These are phyloP conservation scores for Sugiyamaella marilandica DNA, from an alignment of 805 yeast species.

Conservation along the genomic window DNA sequence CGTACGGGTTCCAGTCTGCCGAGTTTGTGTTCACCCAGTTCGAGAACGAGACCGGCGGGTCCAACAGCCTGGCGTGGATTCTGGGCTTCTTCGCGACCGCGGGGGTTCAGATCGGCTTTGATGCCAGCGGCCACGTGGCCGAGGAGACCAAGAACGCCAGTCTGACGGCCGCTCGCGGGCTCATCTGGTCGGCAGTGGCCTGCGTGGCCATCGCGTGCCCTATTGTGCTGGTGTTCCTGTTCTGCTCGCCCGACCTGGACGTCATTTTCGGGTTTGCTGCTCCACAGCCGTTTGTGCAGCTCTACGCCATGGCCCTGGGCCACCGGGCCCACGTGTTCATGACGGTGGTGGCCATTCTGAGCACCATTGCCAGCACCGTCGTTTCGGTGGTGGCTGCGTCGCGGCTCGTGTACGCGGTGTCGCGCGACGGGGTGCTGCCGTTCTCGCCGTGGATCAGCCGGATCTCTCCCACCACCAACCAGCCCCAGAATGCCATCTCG, in stretches of 20 bases:
- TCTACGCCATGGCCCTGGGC: conserved; percentile 23
- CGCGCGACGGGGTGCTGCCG: conserved; percentile 26
- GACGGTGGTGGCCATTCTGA: conserved; percentile 17
- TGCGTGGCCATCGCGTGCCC: conserved; percentile 15
- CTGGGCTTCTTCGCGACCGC: conserved; percentile 21
- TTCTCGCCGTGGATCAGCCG: conserved; percentile 21
- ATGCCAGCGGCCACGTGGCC: conserved; percentile 26
- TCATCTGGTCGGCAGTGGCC: conserved; percentile 21
- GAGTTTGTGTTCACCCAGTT: conserved; percentile 18
- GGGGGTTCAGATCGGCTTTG: conserved; percentile 22
- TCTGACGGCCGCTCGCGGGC: conserved; percentile 21
- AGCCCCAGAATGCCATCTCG: conserved; percentile 22
- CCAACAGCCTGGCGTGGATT: conserved; percentile 23
- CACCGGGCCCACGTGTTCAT: conserved; percentile 20
- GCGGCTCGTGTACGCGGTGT: conserved; percentile 22
- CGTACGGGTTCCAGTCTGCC: conserved; percentile 22
- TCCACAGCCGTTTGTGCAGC: conserved; percentile 23
- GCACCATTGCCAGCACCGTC: conserved; percentile 15
- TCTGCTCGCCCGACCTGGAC: conserved; percentile 21
- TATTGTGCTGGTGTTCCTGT: conserved; percentile 17
- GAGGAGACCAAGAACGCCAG: conserved; percentile 24
- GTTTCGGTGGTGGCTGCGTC: conserved; percentile 24
- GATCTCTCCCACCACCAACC: conserved; percentile 16
- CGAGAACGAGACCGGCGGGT: conserved; percentile 18
- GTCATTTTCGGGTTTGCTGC: conserved; percentile 15